Conservation (phyloP, 2,329 filamentous ascomycete species). For the Phaeophleospora eucalypticola region DNA sequence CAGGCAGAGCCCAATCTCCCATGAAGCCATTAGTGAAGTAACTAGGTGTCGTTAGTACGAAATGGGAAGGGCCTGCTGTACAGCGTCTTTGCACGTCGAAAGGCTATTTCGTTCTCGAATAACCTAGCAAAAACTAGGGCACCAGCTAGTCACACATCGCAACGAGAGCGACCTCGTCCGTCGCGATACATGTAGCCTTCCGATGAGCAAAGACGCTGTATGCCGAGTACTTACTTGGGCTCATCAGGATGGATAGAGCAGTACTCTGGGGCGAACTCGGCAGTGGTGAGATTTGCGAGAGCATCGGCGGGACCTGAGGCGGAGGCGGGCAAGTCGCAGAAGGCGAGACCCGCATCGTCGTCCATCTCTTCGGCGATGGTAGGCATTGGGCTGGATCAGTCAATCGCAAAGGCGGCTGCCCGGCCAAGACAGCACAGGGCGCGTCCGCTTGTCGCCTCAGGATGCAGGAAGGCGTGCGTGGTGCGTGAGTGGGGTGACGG, state of each 20-base stretch:
- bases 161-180: too few species aligned
- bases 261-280: slow-evolving; percentile 1
- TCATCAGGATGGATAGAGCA: slow-evolving; percentile 17
- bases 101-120: too few species aligned
- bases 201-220: too few species aligned
- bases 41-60: slow-evolving; percentile 4
- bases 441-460: too few species aligned
- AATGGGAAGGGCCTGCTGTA: not conserved
- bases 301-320: slow-evolving; percentile 9
- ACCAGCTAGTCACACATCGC: too few species aligned
- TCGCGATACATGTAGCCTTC: too few species aligned
- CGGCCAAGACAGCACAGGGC: not conserved
- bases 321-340: slow-evolving; percentile 10
- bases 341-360: slow-evolving; percentile 10
- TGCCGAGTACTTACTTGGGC: slow-evolving; percentile 20
- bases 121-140: too few species aligned
- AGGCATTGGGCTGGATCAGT: slow-evolving; percentile 9
- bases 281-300: not conserved
- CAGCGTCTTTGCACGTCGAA: too few species aligned
- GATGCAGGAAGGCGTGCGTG: slow-evolving; percentile 1
- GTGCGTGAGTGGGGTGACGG: too few species aligned
- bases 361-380: slow-evolving; percentile 16
- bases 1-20: slow-evolving; percentile 16
- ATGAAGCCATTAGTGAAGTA: slow-evolving; percentile 18
- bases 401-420: not conserved